These are phyloP conservation scores for Inga oerstediana DNA, from an alignment of 306 rosid species.

Conservation along the genomic window DNA sequence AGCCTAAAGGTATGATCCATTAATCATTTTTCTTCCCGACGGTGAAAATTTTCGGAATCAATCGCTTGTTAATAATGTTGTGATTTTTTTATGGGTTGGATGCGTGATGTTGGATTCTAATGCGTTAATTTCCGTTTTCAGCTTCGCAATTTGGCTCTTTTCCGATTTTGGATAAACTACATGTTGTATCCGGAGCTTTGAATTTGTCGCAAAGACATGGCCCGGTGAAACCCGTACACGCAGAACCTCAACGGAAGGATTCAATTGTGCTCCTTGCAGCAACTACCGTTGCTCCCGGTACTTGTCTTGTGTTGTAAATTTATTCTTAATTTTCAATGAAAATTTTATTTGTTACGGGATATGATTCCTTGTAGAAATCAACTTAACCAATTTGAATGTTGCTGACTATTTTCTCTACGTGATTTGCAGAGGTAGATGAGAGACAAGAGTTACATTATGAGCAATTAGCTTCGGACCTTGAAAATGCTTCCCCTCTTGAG, in stretches of 20 bases:
- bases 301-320: background rate
- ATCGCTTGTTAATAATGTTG: background rate
- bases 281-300: conserved; percentile 64
- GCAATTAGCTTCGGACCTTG: conserved; percentile 66
- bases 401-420: conserved; percentile 3
- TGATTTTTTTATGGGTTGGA: background rate
- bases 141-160: conserved; percentile 55
- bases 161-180: conserved; percentile 41
- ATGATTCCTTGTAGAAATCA: background rate
- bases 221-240: conserved; percentile 51
- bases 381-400: conserved; percentile 7
- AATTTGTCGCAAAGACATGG: conserved; percentile 44
- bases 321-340: background rate
- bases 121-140: conserved; percentile 38
- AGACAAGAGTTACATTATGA: conserved; percentile 60
- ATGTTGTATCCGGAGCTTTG: conserved; percentile 33
- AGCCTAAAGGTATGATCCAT: conserved; percentile 48
- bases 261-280: conserved; percentile 67
- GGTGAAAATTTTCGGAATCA: background rate
- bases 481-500: conserved; percentile 86
- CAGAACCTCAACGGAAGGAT: conserved; percentile 55
- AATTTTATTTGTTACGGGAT: background rate
- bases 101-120: background rate
- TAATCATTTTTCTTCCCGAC: background rate
- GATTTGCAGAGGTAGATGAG: conserved; percentile 64